phyloP scores from a whole-genome alignment of 768 basidiomycete species.

The Gymnopilus junonius region DNA sequence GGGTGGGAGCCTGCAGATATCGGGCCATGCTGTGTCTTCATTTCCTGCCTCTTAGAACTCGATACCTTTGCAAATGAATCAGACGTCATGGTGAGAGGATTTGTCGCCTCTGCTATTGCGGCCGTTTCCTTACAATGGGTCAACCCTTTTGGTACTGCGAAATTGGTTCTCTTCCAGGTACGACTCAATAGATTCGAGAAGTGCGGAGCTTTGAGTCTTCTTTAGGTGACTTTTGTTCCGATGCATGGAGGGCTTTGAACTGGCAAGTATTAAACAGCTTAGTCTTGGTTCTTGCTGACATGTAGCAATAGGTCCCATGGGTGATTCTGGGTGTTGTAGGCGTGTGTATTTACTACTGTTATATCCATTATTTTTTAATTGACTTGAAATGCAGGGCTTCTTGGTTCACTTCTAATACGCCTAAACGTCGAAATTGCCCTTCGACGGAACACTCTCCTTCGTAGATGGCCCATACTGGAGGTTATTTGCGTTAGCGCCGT shows the following conservation, averaged over 20 bases:
- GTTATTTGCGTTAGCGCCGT: conserved; percentile 64
- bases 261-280: conserved; percentile 44
- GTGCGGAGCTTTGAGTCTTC: not conserved
- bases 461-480: conserved; percentile 68
- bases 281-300: not conserved
- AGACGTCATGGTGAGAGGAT: conserved; percentile 86
- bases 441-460: conserved; percentile 55
- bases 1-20: conserved; percentile 33
- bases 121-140: conserved; percentile 84
- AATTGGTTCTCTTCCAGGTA: conserved; percentile 81
- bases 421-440: conserved; percentile 68
- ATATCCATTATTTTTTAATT: not conserved
- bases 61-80: conserved; percentile 73
- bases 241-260: conserved; percentile 72
- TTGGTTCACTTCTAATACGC: conserved; percentile 68
- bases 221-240: conserved; percentile 60
- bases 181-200: not conserved
- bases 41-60: conserved; percentile 45
- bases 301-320: conserved; percentile 66
- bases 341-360: conserved; percentile 37
- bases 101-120: conserved; percentile 87
- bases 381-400: conserved; percentile 51
- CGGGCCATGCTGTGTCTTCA: not conserved
- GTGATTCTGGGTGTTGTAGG: conserved; percentile 64
- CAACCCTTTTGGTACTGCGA: conserved; percentile 85